phyloP scores from a whole-genome alignment of 495 filamentous ascomycete species.

The Bombardia bombarda region DNA sequence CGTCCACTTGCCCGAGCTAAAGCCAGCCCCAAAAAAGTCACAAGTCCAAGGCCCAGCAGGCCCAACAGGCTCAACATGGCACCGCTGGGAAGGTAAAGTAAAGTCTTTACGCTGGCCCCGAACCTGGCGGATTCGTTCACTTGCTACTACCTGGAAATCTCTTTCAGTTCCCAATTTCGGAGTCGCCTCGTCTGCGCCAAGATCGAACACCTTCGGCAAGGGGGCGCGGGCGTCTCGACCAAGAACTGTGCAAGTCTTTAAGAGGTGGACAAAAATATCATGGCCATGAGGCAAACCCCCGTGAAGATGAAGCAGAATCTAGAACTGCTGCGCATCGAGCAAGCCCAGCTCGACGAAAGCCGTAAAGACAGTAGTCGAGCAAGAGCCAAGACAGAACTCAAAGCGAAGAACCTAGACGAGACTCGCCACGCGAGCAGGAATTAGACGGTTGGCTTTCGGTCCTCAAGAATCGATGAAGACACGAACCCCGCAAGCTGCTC shows the following conservation, averaged over 20 bases:
- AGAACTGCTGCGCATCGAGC: conserved; percentile 81
- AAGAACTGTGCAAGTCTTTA: conserved; percentile 70
- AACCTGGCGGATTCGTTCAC: conserved; percentile 27
- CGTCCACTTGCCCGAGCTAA: conserved; percentile 60
- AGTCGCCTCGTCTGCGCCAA: conserved; percentile 69
- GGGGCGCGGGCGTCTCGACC: conserved; percentile 74
- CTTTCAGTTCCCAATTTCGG: conserved; percentile 35
- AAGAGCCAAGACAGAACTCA: conserved; percentile 77
- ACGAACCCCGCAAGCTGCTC: no score
- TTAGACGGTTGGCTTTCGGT: no score
- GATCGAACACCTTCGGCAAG: conserved; percentile 73
- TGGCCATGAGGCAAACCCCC: conserved; percentile 66
- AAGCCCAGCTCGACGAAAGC: conserved; percentile 81
- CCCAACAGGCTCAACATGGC: conserved; percentile 14
- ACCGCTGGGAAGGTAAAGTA: conserved; percentile 34
- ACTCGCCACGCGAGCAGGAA: conserved; percentile 71
- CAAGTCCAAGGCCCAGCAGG: conserved; percentile 51
- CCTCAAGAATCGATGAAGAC: no score
- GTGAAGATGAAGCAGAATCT: conserved; percentile 71
- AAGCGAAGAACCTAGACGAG: conserved; percentile 70
- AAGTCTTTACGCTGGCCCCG: conserved; percentile 24
- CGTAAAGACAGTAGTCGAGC: conserved; percentile 67
- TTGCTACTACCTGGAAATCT: conserved; percentile 31
- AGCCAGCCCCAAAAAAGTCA: conserved; percentile 72
- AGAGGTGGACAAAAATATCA: conserved; percentile 73